A percentile compares a stretch with the other conserved stretches of the same genome.
Evolutionary conservation across 192 early-diverging fungal genomes (phyloP).

Genomic region (Bifiguratus adelaidae): DNA sequence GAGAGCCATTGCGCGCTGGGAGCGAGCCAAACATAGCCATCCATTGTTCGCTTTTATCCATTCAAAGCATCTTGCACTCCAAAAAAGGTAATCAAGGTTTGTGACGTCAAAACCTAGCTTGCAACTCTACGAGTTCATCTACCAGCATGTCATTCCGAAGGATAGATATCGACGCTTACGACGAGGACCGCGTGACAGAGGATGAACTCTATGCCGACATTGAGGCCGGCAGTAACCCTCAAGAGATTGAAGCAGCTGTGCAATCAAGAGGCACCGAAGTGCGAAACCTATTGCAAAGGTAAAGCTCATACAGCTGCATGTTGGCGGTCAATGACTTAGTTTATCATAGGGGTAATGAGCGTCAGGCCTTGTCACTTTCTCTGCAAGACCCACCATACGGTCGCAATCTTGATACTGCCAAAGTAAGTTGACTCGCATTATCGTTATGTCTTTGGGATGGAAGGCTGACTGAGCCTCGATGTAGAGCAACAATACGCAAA

Average conservation of each 20-base stretch:
- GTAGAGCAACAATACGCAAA: constrained; percentile 63
- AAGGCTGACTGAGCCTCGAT: too few relatives aligned
- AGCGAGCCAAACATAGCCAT: too few relatives aligned
- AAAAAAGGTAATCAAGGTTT: too few relatives aligned
- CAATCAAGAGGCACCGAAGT: constrained; percentile 47
- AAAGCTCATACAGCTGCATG: constrained; percentile 4
- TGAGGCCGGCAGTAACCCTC: constrained; percentile 19
- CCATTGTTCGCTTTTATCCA: too few relatives aligned
- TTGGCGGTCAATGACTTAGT: background rate
- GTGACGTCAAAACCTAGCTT: too few relatives aligned
- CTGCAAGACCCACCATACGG: constrained; percentile 69
- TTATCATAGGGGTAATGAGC: constrained; percentile 35
- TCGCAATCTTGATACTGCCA: constrained; percentile 37
- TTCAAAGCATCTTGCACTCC: too few relatives aligned
- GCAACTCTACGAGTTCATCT: too few relatives aligned
- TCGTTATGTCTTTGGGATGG: too few relatives aligned
- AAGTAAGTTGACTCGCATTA: constrained; percentile 36
- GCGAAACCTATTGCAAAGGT: constrained; percentile 50
- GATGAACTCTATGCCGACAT: constrained; percentile 33
- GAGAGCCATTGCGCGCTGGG: too few relatives aligned
- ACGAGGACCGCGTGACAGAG: constrained; percentile 40
- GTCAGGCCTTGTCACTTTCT: constrained; percentile 46
- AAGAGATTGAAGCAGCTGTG: constrained; percentile 37
- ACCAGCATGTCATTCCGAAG: constrained; percentile 61
- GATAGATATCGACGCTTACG: constrained; percentile 57